Conservation (phyloP, 2,329 filamentous ascomycete genomes). For the Sarocladium kiliense region DNA sequence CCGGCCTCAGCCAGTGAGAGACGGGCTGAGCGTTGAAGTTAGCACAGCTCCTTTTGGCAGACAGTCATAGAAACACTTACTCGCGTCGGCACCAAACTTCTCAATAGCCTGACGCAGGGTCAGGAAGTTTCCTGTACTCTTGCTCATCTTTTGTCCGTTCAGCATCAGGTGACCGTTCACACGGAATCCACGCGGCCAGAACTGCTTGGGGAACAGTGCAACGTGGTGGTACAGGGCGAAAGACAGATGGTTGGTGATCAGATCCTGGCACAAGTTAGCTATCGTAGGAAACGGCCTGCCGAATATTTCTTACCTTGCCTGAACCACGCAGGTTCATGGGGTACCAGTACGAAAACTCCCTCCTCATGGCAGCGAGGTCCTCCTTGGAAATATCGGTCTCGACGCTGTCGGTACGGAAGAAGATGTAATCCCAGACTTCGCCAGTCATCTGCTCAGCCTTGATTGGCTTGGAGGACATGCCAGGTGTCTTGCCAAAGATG, state of each 20-base stretch:
- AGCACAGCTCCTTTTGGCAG: background rate
- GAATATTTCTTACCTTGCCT: conserved; percentile 52
- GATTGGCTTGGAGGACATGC: conserved; percentile 54
- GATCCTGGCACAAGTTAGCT: conserved; percentile 41
- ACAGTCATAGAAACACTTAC: background rate
- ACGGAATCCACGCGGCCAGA: conserved; percentile 82
- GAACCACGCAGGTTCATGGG: conserved; percentile 83
- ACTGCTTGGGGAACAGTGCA: conserved; percentile 80
- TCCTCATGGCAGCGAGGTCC: conserved; percentile 71
- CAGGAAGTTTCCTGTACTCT: conserved; percentile 96
- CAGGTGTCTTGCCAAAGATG: conserved; percentile 72
- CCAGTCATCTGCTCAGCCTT: conserved; percentile 84
- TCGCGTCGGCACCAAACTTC: conserved; percentile 91
- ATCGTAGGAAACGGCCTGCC: background rate
- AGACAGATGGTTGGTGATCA: conserved; percentile 90
- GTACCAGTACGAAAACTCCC: conserved; percentile 97
- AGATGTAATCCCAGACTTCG: conserved; percentile 95
- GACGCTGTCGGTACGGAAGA: conserved; percentile 66
- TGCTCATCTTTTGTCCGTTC: conserved; percentile 98
- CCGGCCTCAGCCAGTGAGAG: conserved; percentile 92
- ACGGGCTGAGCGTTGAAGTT: conserved; percentile 44
- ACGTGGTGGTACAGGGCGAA: conserved; percentile 94
- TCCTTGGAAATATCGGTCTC: conserved; percentile 71
- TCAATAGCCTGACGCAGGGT: conserved; percentile 79
- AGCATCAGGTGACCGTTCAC: conserved; percentile 90